A percentile compares a stretch with the other conserved stretches of the same genome.
phyloP scores from a whole-genome alignment of 139 green algal genomes.

The Tetraselmis chui region DNA sequence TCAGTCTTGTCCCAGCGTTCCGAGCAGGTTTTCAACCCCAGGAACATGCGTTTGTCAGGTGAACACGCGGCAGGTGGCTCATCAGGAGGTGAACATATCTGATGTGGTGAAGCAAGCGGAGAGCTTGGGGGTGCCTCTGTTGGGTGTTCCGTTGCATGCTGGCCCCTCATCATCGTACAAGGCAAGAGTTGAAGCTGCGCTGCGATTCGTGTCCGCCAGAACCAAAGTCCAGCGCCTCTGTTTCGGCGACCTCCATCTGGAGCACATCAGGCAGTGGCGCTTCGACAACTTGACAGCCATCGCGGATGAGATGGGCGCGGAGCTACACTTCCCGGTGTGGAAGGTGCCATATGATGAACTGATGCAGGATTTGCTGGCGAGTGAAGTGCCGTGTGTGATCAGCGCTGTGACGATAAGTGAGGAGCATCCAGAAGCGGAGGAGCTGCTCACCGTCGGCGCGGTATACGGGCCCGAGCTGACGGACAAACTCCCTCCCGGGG shows the following conservation, averaged over 20 bases:
- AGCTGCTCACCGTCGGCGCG: background rate
- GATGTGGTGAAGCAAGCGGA: constrained; percentile 1
- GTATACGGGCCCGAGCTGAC: background rate
- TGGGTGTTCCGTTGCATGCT: constrained; percentile 6
- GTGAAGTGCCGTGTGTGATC: background rate
- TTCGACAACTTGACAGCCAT: background rate
- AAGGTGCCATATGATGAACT: background rate
- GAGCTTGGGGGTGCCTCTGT: background rate
- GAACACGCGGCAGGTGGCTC: constrained; percentile 1
- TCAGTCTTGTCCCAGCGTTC: too few relatives aligned
- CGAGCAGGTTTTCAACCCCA: too few relatives aligned
- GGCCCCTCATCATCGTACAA: constrained; percentile 3
- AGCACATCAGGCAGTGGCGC: constrained; percentile 7
- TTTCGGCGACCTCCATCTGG: constrained; percentile 9
- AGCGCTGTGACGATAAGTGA: background rate
- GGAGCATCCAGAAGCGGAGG: background rate
- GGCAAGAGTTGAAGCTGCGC: background rate
- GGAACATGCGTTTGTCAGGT: too few relatives aligned
- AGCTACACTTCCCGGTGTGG: constrained; percentile 13
- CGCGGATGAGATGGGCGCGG: background rate
- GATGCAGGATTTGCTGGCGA: background rate
- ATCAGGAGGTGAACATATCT: constrained; percentile 6
- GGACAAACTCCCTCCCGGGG: background rate
- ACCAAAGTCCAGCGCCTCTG: background rate
- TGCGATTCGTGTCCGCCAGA: background rate